Conservation (phyloP, 176 grass and related monocot species). For the Leersia perrieri region DNA sequence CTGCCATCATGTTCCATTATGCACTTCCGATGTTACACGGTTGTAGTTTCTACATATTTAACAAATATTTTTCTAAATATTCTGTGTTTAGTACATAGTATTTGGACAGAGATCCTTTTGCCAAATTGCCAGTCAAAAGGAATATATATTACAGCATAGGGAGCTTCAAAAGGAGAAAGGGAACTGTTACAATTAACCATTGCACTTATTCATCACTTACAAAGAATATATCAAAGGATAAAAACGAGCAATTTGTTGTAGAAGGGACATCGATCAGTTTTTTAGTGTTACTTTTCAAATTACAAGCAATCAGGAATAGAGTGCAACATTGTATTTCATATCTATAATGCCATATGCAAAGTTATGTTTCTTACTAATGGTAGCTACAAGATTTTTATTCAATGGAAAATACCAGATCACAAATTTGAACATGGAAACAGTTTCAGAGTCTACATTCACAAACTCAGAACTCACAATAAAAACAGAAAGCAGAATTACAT, state of each 20-base stretch:
- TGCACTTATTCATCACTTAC: background rate
- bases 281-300: background rate
- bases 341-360: background rate
- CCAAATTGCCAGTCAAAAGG: background rate
- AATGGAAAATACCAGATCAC: background rate
- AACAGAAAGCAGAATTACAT: slow-evolving; percentile 1
- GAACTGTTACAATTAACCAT: background rate
- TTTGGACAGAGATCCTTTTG: background rate
- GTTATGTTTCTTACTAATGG: background rate
- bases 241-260: background rate
- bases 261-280: background rate
- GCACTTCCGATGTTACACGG: background rate
- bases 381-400: background rate
- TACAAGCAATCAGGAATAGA: background rate
- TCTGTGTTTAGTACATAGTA: background rate
- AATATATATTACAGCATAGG: background rate
- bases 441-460: background rate
- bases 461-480: background rate
- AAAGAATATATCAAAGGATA: background rate
- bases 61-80: too few relatives aligned
- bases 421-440: background rate
- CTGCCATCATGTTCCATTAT: background rate
- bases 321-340: background rate
- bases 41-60: background rate
- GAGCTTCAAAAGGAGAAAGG: background rate